These are phyloP conservation scores for Cercospora zeae-maydis DNA, from an alignment of 2,329 filamentous ascomycete genomes.

Conservation along the genomic window DNA sequence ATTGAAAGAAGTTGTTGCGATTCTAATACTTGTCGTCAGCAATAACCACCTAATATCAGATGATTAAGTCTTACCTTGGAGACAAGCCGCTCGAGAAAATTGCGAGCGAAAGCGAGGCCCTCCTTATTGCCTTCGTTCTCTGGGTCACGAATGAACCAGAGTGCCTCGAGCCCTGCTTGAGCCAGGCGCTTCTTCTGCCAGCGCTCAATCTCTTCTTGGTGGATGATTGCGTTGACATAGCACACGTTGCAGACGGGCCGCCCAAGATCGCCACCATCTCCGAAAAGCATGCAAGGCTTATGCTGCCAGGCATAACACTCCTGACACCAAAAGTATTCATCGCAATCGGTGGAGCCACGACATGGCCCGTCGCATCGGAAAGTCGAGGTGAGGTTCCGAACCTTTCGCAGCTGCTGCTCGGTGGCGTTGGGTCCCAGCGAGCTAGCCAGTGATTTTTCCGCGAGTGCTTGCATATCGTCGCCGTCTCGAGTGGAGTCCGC, in stretches of 20 bases:
- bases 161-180: conserved; percentile 17
- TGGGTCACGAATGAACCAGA: conserved; percentile 15
- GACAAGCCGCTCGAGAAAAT: conserved; percentile 17
- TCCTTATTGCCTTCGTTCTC: conserved; percentile 10
- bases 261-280: conserved; percentile 15
- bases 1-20: conserved; percentile 11
- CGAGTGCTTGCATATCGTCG: background rate
- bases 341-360: conserved; percentile 11
- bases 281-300: conserved; percentile 24
- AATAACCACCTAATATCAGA: background rate
- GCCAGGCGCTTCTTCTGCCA: conserved; percentile 39
- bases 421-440: conserved; percentile 8
- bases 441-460: background rate
- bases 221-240: conserved; percentile 20
- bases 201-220: conserved; percentile 46
- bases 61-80: conserved; percentile 12
- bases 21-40: conserved; percentile 16
- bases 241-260: conserved; percentile 26
- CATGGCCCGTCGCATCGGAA: conserved; percentile 26
- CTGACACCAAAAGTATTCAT: conserved; percentile 22
- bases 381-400: conserved; percentile 20
- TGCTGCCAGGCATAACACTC: conserved; percentile 26
- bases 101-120: conserved; percentile 8
- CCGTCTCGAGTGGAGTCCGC: background rate
- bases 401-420: conserved; percentile 8